A percentile compares a stretch with the other conserved stretches of the same genome.
Evolutionary conservation across 768 basidiomycete genomes (phyloP).

Genomic region (Lentinula edodes): DNA sequence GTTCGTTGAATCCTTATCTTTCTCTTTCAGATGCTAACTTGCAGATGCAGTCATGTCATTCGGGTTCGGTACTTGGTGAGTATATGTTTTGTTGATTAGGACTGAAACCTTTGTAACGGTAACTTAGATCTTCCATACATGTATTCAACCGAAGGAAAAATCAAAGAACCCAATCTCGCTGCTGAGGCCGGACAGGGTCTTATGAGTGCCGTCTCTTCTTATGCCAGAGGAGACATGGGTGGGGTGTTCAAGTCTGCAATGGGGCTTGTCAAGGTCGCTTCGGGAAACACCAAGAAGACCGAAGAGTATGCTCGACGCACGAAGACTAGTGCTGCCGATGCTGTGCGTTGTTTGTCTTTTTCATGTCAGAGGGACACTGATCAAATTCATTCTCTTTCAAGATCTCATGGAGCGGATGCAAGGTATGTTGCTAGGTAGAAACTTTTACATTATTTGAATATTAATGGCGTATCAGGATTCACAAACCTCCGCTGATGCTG

Average conservation of each 20-base stretch:
- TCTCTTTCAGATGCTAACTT: conserved; percentile 1
- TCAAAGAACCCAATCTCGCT: conserved; percentile 90
- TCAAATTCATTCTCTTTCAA: conserved; percentile 18
- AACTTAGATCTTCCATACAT: conserved; percentile 60
- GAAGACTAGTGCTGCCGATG: conserved; percentile 80
- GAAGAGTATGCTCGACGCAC: conserved; percentile 54
- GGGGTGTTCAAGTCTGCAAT: conserved; percentile 73
- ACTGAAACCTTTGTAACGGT: background rate
- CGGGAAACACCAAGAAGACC: conserved; percentile 61
- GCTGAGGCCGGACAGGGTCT: conserved; percentile 86
- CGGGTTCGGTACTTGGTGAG: conserved; percentile 80
- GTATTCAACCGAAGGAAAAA: conserved; percentile 93
- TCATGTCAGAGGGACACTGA: background rate
- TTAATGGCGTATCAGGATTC: conserved; percentile 37
- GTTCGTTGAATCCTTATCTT: conserved; percentile 32
- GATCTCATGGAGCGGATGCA: conserved; percentile 87
- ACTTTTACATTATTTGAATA: background rate
- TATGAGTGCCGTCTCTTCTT: conserved; percentile 71
- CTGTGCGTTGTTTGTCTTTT: conserved; percentile 42
- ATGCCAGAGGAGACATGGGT: conserved; percentile 73
- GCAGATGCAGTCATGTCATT: conserved; percentile 68
- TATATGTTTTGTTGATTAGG: background rate
- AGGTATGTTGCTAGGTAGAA: background rate
- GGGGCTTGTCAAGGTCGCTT: conserved; percentile 69
- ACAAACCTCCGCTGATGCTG: conserved; percentile 78